Conservation (phyloP, 2,329 filamentous ascomycete species). For the Aaosphaeria pasadenensis region DNA sequence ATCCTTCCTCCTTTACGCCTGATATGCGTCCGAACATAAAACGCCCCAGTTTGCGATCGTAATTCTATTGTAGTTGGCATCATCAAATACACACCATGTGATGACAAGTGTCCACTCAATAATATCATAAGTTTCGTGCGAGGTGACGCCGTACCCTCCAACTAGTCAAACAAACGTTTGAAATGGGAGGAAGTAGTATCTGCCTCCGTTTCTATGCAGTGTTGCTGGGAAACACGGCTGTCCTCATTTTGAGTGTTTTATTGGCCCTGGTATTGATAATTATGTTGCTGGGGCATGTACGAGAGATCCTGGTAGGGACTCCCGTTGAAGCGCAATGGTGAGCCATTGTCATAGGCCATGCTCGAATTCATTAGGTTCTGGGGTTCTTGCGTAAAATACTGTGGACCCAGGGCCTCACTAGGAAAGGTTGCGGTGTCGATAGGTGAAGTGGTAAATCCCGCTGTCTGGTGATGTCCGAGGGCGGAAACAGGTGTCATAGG, state of each 20-base stretch:
- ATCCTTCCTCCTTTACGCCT: too few relatives aligned
- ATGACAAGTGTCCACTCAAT: too few relatives aligned
- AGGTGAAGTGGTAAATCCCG: constrained; percentile 36
- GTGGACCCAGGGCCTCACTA: constrained; percentile 15
- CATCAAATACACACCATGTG: too few relatives aligned
- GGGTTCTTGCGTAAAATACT: constrained; percentile 30
- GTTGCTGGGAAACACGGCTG: too few relatives aligned
- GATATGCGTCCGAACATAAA: too few relatives aligned
- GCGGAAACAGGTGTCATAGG: constrained; percentile 27
- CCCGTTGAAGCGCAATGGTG: constrained; percentile 26
- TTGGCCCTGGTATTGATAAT: constrained; percentile 22
- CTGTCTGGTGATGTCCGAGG: constrained; percentile 21
- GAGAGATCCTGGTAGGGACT: constrained; percentile 30
- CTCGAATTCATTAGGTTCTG: constrained; percentile 20
- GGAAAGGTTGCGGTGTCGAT: constrained; percentile 31
- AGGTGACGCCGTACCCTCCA: too few relatives aligned
- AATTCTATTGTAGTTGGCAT: too few relatives aligned
- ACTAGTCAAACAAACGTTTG: too few relatives aligned
- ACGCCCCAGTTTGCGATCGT: too few relatives aligned
- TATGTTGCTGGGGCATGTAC: constrained; percentile 27
- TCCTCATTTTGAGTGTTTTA: neutral
- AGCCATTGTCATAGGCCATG: constrained; percentile 24
- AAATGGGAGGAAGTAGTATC: too few relatives aligned
- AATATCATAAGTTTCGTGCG: too few relatives aligned
- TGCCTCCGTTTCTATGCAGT: too few relatives aligned